Evolutionary conservation across 2,329 filamentous ascomycete genomes (phyloP), one percentile per base, ranked within the genome.

Genomic region (Fusarium albosuccineum): DNA sequence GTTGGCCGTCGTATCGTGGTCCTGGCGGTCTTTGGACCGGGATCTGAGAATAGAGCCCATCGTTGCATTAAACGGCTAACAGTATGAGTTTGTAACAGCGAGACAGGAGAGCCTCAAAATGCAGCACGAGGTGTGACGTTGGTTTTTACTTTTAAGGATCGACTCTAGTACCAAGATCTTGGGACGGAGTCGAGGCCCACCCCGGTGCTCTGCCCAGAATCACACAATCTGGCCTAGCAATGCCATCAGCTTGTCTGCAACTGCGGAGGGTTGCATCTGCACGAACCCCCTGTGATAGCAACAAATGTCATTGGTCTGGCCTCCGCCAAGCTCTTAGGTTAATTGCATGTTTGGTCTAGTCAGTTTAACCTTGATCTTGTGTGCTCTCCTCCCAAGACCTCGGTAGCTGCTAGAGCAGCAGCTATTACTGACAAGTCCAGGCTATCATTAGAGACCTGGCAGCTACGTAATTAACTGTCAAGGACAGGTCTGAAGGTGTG

Each of bases 161-260:
- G 11, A 33, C 30, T 52, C 33, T 52, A 39, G 9, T 49, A 49
- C 45, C 49, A 40, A 17, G 33, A 52, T 52, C 9, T 39, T 26
- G 34, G 33, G n/a, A 37, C 26, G 22, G 26, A 10, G 34, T 52
- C 26, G 2, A 30, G 49, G 13, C 26, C 49, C 34, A 36, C 17
- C 22, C 13, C 42, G n/a, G 33, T 9, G 26, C 11, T n/a, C 26
- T 16, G 54, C 54, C 54, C 46, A 57, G 54, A 36, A 57, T 57
- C 54, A 57, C 54, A 57, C 45, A 37, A 57, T 57, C 45, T 16
- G 36, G 36, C 41, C 34, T 42, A 11, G 16, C 26, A 34, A 57
- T 57, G 45, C 54, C 54, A 51, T 57, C 54, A 57, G 27, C 11
- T 22, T 22, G 13, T 34, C 13, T 9, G 17, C 27, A 36, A 22